A percentile compares a stretch with the other conserved stretches of the same genome.
Conservation (phyloP, 2,329 filamentous ascomycete genomes). For the Passalora sequoiae region DNA sequence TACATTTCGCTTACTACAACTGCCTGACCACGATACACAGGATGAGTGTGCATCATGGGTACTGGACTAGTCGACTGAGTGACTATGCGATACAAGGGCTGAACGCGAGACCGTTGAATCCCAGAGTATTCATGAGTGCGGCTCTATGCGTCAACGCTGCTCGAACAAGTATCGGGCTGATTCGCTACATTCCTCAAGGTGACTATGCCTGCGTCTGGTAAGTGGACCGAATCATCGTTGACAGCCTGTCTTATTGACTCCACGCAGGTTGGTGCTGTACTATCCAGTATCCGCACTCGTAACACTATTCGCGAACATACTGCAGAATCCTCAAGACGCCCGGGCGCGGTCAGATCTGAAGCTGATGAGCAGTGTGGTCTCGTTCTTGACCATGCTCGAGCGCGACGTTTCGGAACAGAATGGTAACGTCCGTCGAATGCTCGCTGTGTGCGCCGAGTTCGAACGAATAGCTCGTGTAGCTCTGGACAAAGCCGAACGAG, state of each 20-base stretch:
- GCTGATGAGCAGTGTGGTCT: conserved; percentile 88
- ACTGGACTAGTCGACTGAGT: conserved; percentile 92
- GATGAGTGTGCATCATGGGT: conserved; percentile 96
- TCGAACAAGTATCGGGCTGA: conserved; percentile 82
- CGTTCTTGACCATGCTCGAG: conserved; percentile 83
- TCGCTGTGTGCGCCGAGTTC: conserved; percentile 91
- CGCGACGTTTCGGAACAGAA: conserved; percentile 59
- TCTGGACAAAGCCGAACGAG: conserved; percentile 85
- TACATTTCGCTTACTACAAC: conserved; percentile 98
- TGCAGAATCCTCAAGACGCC: conserved; percentile 89
- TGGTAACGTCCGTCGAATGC: conserved; percentile 87
- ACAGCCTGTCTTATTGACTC: no score
- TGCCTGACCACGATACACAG: conserved; percentile 95
- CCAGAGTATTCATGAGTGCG: conserved; percentile 88
- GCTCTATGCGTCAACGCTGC: conserved; percentile 89
- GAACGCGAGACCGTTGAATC: conserved; percentile 85
- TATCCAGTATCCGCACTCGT: conserved; percentile 94
- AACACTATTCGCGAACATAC: conserved; percentile 89
- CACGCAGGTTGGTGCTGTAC: conserved; percentile 78
- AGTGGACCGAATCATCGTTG: no score
- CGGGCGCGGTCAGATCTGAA: conserved; percentile 82
- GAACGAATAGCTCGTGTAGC: conserved; percentile 88
- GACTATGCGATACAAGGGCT: conserved; percentile 93
- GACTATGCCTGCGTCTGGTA: conserved; percentile 95
- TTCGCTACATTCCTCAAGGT: conserved; percentile 94